A percentile compares a stretch with the other conserved stretches of the same genome.
Conservation (phyloP, 2,329 filamentous ascomycete genomes). For the Acarospora socialis region DNA sequence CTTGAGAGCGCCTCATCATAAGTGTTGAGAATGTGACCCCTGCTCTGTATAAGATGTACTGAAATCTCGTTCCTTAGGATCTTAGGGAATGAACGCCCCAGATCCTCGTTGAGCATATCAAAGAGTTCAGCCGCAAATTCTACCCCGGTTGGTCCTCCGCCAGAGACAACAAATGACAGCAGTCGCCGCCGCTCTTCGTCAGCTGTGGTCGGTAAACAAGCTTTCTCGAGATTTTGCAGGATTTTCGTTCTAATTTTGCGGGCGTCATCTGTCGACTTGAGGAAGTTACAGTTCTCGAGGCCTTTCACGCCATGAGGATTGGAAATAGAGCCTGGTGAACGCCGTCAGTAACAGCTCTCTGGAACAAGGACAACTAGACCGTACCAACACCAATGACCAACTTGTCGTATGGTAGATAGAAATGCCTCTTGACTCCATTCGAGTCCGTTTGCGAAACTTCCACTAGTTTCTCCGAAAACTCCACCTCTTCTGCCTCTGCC, state of each 20-base stretch:
- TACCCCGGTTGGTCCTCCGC: conserved; percentile 89
- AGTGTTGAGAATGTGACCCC: conserved; percentile 90
- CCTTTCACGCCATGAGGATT: conserved; percentile 95
- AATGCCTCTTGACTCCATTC: conserved; percentile 58
- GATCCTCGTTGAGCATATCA: conserved; percentile 90
- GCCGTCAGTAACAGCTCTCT: conserved; percentile 8
- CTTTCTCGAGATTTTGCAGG: conserved; percentile 75
- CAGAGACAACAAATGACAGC: conserved; percentile 89
- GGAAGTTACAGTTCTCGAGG: conserved; percentile 81
- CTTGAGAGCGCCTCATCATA: conserved; percentile 90
- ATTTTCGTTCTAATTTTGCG: conserved; percentile 78
- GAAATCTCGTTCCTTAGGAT: conserved; percentile 95
- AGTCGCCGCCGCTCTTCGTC: conserved; percentile 79
- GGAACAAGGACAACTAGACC: conserved; percentile 10
- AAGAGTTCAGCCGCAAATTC: conserved; percentile 95
- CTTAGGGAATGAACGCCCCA: conserved; percentile 68
- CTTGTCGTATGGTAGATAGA: conserved; percentile 97
- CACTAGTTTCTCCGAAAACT: conserved; percentile 81
- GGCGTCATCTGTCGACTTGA: conserved; percentile 91
- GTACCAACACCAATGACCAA: conserved; percentile 72
- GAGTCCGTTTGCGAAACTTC: conserved; percentile 65
- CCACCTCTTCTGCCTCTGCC: conserved; percentile 72
- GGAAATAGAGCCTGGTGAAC: conserved; percentile 53
- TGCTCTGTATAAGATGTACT: conserved; percentile 89
- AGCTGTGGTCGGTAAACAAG: conserved; percentile 80